Evolutionary conservation across 352 stramenopile genomes (phyloP).

Genomic region (Phytopythium kandeliae): DNA sequence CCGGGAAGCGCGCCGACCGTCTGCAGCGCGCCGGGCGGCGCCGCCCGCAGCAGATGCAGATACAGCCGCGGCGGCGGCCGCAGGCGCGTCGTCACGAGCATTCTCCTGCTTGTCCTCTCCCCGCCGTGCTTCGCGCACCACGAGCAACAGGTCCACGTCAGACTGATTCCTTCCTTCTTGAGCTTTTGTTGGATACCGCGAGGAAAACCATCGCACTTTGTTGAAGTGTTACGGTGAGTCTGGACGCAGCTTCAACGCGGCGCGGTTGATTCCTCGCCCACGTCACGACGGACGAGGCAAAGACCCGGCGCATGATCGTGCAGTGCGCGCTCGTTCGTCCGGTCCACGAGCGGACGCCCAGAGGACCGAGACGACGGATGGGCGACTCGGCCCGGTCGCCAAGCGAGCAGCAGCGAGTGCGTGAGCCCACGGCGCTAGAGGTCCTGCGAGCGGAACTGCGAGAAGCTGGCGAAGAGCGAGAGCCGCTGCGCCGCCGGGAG

Average conservation of each 20-base stretch:
- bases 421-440: background rate
- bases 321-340: too few relatives aligned
- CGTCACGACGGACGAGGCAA: background rate
- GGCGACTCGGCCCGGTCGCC: too few relatives aligned
- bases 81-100: background rate
- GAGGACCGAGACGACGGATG: too few relatives aligned
- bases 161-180: too few relatives aligned
- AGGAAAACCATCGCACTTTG: slow-evolving; percentile 3
- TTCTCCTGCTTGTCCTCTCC: background rate
- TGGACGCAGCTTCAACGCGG: background rate
- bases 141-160: too few relatives aligned
- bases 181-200: background rate
- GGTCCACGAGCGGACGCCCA: too few relatives aligned
- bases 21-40: too few relatives aligned
- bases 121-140: too few relatives aligned
- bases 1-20: background rate
- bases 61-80: background rate
- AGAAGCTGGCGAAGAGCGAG: slow-evolving; percentile 25
- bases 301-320: too few relatives aligned
- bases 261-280: too few relatives aligned
- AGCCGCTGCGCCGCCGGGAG: slow-evolving; percentile 23
- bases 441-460: slow-evolving; percentile 14
- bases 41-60: background rate
- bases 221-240: background rate
- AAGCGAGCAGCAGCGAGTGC: too few relatives aligned